A percentile compares a stretch with the other conserved stretches of the same genome.
phyloP scores from a whole-genome alignment of 441 rosid genomes.

The Mallotus japonicus region DNA sequence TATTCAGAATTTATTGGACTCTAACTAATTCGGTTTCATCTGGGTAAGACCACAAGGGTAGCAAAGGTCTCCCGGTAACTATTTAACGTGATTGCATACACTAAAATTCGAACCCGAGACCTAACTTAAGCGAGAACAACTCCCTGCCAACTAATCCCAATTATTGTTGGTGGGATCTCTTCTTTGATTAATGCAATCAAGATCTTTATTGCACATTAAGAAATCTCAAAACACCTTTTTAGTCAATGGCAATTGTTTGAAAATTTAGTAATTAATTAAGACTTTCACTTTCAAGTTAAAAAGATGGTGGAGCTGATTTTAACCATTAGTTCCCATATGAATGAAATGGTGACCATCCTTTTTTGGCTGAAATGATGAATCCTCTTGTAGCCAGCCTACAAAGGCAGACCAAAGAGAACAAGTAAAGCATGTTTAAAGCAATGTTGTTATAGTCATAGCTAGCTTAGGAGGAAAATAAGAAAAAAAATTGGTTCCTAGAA shows the following conservation, averaged over 20 bases:
- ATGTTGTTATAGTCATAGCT: no score
- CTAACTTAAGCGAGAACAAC: no score
- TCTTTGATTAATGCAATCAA: neutral
- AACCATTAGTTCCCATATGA: neutral
- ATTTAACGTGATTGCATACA: no score
- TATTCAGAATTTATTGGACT: no score
- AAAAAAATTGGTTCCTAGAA: no score
- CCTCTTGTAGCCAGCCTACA: constrained; percentile 6
- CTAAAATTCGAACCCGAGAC: no score
- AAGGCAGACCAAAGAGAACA: neutral
- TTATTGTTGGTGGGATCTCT: neutral
- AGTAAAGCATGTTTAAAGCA: neutral
- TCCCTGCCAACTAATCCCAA: no score
- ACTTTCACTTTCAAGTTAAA: constrained; percentile 5
- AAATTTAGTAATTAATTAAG: neutral
- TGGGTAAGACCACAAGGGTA: no score
- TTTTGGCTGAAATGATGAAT: neutral
- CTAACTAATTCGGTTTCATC: no score
- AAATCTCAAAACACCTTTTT: neutral
- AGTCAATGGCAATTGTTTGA: constrained; percentile 4
- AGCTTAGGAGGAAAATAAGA: neutral
- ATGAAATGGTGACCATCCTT: constrained; percentile 9
- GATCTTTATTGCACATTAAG: no score
- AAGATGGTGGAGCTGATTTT: neutral
- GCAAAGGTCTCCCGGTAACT: no score